Evolutionary conservation across 257 asterid species (phyloP).

Genomic region (Gynochthodes officinalis): DNA sequence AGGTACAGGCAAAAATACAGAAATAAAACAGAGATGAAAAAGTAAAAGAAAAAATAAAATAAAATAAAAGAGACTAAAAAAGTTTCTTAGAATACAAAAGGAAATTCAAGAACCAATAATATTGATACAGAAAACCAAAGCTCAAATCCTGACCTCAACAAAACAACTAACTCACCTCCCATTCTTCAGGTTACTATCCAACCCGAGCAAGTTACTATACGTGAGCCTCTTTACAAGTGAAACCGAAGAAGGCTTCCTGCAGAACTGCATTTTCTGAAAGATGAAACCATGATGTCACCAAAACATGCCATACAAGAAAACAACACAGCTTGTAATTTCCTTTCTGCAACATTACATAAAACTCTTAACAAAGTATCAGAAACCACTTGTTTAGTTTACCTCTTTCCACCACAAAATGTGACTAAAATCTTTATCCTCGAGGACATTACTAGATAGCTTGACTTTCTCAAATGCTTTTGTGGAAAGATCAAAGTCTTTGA

Average conservation of each 20-base stretch:
- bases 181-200: conserved; percentile 65
- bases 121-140: not conserved
- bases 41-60: not conserved
- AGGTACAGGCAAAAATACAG: not conserved
- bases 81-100: not conserved
- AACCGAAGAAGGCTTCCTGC: conserved; percentile 90
- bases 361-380: not conserved
- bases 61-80: not conserved
- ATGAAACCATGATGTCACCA: conserved; percentile 21
- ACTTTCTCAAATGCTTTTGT: conserved; percentile 42
- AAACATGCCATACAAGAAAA: conserved; percentile 15
- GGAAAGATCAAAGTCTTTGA: conserved; percentile 43
- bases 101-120: not conserved
- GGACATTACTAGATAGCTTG: conserved; percentile 37
- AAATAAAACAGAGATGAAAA: not conserved
- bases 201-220: conserved; percentile 68
- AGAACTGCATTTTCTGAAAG: conserved; percentile 68
- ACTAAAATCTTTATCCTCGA: conserved; percentile 62
- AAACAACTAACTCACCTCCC: conserved; percentile 57
- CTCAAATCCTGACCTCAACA: conserved; percentile 12
- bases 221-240: conserved; percentile 57
- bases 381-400: conserved; percentile 42
- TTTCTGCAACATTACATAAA: not conserved
- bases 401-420: conserved; percentile 95
- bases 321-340: not conserved